phyloP scores from a whole-genome alignment of 169 alveolate species.

The Plasmodium ovale region DNA sequence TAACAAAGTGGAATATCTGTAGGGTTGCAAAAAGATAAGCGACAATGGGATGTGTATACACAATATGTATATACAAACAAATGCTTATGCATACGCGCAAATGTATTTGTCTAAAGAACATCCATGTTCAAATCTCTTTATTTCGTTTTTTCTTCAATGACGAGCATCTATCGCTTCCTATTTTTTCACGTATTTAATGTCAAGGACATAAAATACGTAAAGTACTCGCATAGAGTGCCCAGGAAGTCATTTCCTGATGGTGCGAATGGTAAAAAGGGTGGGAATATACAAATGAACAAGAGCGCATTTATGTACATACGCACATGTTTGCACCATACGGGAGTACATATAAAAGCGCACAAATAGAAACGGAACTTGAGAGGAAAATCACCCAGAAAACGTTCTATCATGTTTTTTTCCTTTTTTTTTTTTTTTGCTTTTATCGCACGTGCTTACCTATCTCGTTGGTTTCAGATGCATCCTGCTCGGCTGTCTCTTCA shows the following conservation, averaged over 20 bases:
- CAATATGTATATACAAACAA: too few relatives aligned
- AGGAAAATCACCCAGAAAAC: neutral
- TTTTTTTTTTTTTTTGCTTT: neutral
- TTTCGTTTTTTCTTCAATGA: too few relatives aligned
- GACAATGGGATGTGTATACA: too few relatives aligned
- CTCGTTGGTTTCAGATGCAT: neutral
- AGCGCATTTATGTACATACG: neutral
- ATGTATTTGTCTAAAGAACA: too few relatives aligned
- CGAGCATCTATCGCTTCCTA: too few relatives aligned
- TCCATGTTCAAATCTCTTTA: too few relatives aligned
- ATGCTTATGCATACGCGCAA: too few relatives aligned
- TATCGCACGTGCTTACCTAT: too few relatives aligned
- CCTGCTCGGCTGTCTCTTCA: slow-evolving; percentile 23
- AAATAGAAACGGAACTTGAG: neutral
- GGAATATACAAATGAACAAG: neutral
- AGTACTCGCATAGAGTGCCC: slow-evolving; percentile 49
- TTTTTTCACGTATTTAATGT: neutral
- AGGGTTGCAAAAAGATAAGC: too few relatives aligned
- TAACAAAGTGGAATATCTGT: too few relatives aligned
- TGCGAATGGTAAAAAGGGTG: neutral
- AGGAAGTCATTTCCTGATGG: slow-evolving; percentile 18
- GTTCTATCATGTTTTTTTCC: neutral
- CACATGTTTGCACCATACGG: neutral
- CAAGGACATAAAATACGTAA: slow-evolving; percentile 50
- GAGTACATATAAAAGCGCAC: neutral